A percentile compares a stretch with the other conserved stretches of the same genome.
Evolutionary conservation across 1,139 yeast genomes (phyloP).

Genomic region (Saccharomycopsis hybrid): DNA sequence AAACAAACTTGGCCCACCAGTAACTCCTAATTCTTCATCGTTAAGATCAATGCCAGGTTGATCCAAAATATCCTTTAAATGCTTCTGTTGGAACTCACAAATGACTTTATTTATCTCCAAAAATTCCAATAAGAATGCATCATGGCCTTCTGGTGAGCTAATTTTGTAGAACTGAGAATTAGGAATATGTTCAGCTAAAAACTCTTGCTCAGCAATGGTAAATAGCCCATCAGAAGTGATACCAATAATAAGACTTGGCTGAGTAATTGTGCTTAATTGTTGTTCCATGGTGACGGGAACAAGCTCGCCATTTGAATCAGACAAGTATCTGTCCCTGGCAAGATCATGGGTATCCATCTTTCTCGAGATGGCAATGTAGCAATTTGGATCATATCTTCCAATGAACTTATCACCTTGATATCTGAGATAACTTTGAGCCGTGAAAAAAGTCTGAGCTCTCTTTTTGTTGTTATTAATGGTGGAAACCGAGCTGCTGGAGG

Average conservation of each 20-base stretch:
- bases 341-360: slow-evolving; percentile 94
- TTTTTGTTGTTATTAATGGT: slow-evolving; percentile 24
- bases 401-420: slow-evolving; percentile 92
- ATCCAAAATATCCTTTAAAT: slow-evolving; percentile 52
- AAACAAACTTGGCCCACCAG: slow-evolving; percentile 62
- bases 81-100: slow-evolving; percentile 51
- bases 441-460: slow-evolving; percentile 79
- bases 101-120: slow-evolving; percentile 71
- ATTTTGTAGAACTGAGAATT: slow-evolving; percentile 61
- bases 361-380: slow-evolving; percentile 89
- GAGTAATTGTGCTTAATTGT: slow-evolving; percentile 51
- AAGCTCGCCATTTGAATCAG: slow-evolving; percentile 22
- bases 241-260: slow-evolving; percentile 82
- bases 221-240: slow-evolving; percentile 89
- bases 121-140: slow-evolving; percentile 89
- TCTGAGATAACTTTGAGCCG: slow-evolving; percentile 90
- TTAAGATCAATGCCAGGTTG: slow-evolving; percentile 33
- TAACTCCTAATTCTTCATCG: slow-evolving; percentile 41
- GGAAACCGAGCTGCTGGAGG: slow-evolving; percentile 22
- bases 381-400: slow-evolving; percentile 87
- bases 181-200: slow-evolving; percentile 70
- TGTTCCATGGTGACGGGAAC: slow-evolving; percentile 31
- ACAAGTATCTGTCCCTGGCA: slow-evolving; percentile 54
- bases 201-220: slow-evolving; percentile 86
- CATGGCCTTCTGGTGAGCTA: slow-evolving; percentile 96